These are phyloP conservation scores for Botrytis hyacinthi DNA, from an alignment of 2,329 filamentous ascomycete species.

Conservation along the genomic window DNA sequence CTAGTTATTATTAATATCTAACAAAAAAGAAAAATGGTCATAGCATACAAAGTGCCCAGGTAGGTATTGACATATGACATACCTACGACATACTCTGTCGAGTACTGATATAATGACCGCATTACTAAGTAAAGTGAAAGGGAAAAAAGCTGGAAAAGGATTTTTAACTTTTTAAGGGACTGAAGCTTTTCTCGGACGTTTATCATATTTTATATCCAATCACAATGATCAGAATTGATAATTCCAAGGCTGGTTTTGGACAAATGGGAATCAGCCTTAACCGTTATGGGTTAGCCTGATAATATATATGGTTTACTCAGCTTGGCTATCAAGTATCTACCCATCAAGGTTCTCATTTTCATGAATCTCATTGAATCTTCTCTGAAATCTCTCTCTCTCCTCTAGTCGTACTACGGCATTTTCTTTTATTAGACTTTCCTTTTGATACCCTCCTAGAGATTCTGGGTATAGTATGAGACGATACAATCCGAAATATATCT, in stretches of 20 bases:
- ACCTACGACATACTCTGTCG: background rate
- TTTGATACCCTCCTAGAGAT: background rate
- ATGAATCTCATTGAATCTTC: background rate
- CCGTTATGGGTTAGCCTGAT: background rate
- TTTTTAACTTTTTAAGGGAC: background rate
- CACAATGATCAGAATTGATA: background rate
- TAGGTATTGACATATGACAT: background rate
- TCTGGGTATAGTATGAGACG: background rate
- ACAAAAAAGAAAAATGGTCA: background rate
- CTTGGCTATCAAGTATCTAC: background rate
- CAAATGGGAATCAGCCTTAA: background rate
- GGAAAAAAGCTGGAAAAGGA: background rate
- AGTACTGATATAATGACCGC: background rate
- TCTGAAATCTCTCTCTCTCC: background rate
- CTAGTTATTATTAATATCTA: background rate
- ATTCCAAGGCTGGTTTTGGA: background rate
- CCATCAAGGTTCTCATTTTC: slow-evolving; percentile 16
- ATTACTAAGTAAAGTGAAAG: background rate
- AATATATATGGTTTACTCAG: background rate
- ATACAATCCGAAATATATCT: background rate
- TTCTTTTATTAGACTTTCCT: background rate
- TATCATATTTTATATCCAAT: background rate
- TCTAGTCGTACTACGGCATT: background rate
- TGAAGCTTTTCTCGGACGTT: background rate
- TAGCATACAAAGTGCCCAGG: background rate